Conservation (phyloP, 1,139 yeast genomes). For the Groenewaldozyma sp. region DNA sequence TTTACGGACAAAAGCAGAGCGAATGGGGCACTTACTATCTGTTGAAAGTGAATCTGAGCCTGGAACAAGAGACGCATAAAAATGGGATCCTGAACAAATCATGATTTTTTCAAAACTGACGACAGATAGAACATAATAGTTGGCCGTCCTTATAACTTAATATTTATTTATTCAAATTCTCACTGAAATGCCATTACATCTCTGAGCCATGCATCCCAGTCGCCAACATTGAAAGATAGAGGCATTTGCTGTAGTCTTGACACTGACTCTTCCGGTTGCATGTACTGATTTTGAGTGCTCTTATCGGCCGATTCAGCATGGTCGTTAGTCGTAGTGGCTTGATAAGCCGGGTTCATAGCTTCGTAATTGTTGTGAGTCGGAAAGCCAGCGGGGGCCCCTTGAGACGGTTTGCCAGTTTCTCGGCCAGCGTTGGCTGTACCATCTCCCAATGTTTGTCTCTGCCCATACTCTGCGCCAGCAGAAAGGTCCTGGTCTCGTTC, state of each 20-base stretch:
- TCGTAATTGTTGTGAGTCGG: not conserved
- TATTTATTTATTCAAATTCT: no score
- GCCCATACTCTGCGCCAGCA: no score
- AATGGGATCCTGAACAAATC: not conserved
- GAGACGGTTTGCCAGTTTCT: not conserved
- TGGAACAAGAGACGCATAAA: not conserved
- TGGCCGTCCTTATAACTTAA: no score
- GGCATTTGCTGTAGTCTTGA: conserved; percentile 5
- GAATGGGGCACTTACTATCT: conserved; percentile 85
- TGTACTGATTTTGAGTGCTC: not conserved
- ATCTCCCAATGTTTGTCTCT: not conserved
- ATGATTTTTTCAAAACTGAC: no score
- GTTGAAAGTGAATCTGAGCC: not conserved
- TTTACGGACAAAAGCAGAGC: conserved; percentile 82
- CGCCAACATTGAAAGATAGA: conserved; percentile 12
- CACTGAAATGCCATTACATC: conserved; percentile 5
- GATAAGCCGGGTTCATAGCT: not conserved
- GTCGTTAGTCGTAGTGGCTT: not conserved
- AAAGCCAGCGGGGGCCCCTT: not conserved
- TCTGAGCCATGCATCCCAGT: conserved; percentile 15
- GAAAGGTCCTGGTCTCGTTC: no score
- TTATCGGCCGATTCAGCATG: not conserved
- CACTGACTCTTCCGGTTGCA: not conserved
- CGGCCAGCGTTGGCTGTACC: not conserved
- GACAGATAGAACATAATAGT: no score